These are phyloP conservation scores for Pelargonium australe DNA, from an alignment of 441 rosid species.

Conservation along the genomic window DNA sequence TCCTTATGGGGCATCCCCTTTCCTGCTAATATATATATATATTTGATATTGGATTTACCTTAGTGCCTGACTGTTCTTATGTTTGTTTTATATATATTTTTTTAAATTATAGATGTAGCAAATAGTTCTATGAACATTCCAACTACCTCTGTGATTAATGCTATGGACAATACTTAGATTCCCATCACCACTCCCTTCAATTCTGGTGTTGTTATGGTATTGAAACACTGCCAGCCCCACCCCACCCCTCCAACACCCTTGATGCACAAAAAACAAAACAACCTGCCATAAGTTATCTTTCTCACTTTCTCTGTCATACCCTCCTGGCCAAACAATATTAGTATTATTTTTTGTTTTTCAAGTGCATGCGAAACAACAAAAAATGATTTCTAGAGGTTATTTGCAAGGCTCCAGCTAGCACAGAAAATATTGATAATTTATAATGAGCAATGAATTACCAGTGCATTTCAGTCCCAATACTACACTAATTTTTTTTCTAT, in stretches of 20 bases:
- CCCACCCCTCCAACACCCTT: neutral
- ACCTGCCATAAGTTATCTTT: neutral
- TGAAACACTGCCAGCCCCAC: neutral
- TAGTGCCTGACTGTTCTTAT: too few species aligned
- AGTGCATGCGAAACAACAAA: too few species aligned
- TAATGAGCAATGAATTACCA: neutral
- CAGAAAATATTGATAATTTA: neutral
- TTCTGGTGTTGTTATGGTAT: neutral
- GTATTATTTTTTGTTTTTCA: too few species aligned
- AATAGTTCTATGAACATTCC: too few species aligned
- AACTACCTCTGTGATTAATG: too few species aligned
- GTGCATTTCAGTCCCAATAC: neutral
- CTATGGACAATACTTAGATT: neutral
- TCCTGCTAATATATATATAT: too few species aligned
- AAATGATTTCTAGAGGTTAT: too few species aligned
- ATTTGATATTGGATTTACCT: too few species aligned
- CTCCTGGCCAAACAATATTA: too few species aligned
- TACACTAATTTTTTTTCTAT: neutral
- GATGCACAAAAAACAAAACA: neutral
- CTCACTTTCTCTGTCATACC: neutral
- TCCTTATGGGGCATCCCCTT: neutral
- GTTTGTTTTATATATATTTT: too few species aligned
- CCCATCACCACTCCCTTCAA: neutral
- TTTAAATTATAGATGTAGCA: too few species aligned
- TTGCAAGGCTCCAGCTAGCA: neutral